Conservation (phyloP, 1,139 yeast genomes). For the Hemisphaericaspora lyxosophila region DNA sequence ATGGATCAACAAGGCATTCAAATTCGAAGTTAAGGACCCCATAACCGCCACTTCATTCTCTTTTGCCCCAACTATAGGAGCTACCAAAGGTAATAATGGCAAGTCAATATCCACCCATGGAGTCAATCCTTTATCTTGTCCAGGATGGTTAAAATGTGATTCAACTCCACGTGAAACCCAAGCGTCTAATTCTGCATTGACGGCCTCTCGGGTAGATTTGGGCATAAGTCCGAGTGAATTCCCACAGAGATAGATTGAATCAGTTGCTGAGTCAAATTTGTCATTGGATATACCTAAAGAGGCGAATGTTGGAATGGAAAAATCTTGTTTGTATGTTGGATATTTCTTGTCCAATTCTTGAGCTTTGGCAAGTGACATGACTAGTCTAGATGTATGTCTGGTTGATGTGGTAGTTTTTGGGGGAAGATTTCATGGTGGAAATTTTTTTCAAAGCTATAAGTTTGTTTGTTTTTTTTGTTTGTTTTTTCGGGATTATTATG, state of each 20-base stretch:
- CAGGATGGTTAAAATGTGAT: conserved; percentile 75
- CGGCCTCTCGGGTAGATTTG: conserved; percentile 51
- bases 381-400: not conserved
- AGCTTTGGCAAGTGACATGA: conserved; percentile 19
- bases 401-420: not conserved
- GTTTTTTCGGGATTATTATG: no score
- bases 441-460: no score
- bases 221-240: conserved; percentile 94
- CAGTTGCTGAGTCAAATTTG: conserved; percentile 20
- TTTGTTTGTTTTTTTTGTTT: no score
- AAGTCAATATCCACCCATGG: conserved; percentile 84
- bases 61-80: conserved; percentile 74
- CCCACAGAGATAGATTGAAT: conserved; percentile 73
- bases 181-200: conserved; percentile 69
- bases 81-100: conserved; percentile 66
- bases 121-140: conserved; percentile 38
- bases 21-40: conserved; percentile 82
- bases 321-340: conserved; percentile 41
- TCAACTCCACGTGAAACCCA: conserved; percentile 84
- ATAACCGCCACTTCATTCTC: conserved; percentile 77
- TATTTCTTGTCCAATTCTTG: conserved; percentile 33
- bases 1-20: conserved; percentile 69
- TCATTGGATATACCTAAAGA: conserved; percentile 45
- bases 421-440: no score
- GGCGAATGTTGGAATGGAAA: conserved; percentile 58